These are phyloP conservation scores for Arthrinium puccinioides DNA, from an alignment of 2,329 filamentous ascomycete genomes.

Conservation along the genomic window DNA sequence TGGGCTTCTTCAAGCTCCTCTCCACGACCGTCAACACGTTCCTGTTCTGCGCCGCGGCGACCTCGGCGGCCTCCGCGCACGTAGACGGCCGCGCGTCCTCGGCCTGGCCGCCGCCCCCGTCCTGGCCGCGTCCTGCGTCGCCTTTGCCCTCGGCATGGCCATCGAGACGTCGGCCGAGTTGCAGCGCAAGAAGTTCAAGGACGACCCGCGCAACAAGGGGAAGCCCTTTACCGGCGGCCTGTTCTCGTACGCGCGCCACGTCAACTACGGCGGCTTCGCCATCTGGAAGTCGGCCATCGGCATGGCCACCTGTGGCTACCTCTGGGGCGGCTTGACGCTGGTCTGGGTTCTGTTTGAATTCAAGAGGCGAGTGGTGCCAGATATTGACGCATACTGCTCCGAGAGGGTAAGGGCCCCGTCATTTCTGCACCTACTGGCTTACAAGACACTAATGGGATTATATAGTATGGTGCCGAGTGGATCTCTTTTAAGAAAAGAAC, in stretches of 20 bases:
- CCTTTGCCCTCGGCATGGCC: conserved; percentile 44
- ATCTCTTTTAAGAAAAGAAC: too few relatives aligned
- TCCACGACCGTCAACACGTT: conserved; percentile 48
- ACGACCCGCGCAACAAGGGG: conserved; percentile 25
- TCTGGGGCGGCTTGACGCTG: too few relatives aligned
- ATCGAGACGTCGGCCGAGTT: conserved; percentile 49
- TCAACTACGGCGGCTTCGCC: conserved; percentile 31
- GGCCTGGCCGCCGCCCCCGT: conserved; percentile 24
- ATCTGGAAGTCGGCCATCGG: too few relatives aligned
- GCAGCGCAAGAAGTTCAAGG: conserved; percentile 41
- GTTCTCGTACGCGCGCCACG: conserved; percentile 29
- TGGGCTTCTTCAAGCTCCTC: conserved; percentile 45
- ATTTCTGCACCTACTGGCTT: too few relatives aligned
- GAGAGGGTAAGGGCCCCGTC: too few relatives aligned
- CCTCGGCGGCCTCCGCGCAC: conserved; percentile 27
- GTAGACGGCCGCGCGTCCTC: conserved; percentile 8
- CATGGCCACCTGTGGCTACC: too few relatives aligned
- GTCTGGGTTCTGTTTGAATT: too few relatives aligned
- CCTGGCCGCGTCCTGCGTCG: conserved; percentile 34
- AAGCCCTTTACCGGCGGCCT: conserved; percentile 28
- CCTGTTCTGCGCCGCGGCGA: conserved; percentile 43
- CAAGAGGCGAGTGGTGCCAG: too few relatives aligned
- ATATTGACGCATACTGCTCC: too few relatives aligned
- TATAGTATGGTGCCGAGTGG: too few relatives aligned
- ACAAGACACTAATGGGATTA: too few relatives aligned